Evolutionary conservation across 495 filamentous ascomycete genomes (phyloP).

Genomic region (Lasiosphaeria ovina): DNA sequence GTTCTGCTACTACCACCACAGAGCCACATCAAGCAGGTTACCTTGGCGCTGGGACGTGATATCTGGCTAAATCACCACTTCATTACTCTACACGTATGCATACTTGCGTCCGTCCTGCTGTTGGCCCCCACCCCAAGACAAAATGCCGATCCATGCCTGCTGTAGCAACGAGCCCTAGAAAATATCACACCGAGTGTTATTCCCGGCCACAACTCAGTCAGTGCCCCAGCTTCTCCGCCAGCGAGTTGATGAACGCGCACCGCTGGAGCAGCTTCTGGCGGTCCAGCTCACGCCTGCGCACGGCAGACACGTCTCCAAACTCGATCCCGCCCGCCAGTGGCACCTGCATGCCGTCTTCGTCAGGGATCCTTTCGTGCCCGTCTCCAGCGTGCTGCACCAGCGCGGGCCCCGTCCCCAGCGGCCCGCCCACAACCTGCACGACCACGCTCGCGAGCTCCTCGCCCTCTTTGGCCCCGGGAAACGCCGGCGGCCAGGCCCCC

Average conservation of each 20-base stretch:
- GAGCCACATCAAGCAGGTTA: too few relatives aligned
- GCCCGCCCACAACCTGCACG: slow-evolving; percentile 19
- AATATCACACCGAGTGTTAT: too few relatives aligned
- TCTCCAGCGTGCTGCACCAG: neutral
- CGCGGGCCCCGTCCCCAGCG: slow-evolving; percentile 15
- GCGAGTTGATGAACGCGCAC: slow-evolving; percentile 19
- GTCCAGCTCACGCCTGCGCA: slow-evolving; percentile 13
- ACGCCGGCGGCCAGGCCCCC: slow-evolving; percentile 19
- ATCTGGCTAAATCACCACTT: too few relatives aligned
- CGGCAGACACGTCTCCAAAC: slow-evolving; percentile 5
- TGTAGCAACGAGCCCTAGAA: too few relatives aligned
- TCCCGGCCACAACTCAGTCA: slow-evolving; percentile 3
- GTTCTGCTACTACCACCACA: too few relatives aligned
- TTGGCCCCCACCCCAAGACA: too few relatives aligned
- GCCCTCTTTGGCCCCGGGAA: slow-evolving; percentile 3
- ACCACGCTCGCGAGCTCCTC: slow-evolving; percentile 8
- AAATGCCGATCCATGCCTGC: too few relatives aligned
- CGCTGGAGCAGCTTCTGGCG: slow-evolving; percentile 22
- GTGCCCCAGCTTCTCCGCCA: slow-evolving; percentile 22
- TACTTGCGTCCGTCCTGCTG: too few relatives aligned
- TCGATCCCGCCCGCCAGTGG: neutral
- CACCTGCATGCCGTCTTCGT: slow-evolving; percentile 6
- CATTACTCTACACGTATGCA: too few relatives aligned
- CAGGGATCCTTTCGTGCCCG: neutral
- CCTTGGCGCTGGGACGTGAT: too few relatives aligned